Conservation (phyloP, 1,284 basidiomycete species). For the Trametes hirsuta region DNA sequence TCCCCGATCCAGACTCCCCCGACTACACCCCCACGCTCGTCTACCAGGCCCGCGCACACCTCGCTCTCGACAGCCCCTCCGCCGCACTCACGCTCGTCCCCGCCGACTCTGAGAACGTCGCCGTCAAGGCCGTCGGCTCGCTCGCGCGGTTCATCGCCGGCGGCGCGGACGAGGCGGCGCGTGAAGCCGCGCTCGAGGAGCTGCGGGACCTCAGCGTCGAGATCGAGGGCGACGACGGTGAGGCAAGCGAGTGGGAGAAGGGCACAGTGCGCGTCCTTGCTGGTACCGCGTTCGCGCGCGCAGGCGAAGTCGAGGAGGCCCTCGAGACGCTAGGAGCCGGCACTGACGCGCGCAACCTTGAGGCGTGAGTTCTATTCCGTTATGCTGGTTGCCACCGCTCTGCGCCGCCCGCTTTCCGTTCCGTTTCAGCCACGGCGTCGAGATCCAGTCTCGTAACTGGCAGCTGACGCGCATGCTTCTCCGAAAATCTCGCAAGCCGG, state of each 20-base stretch:
- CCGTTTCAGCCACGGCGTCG: not conserved
- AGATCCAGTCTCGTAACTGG: too few species aligned
- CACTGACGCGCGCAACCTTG: conserved; percentile 75
- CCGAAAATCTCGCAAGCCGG: too few species aligned
- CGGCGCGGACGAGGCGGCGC: conserved; percentile 42
- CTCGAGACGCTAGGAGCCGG: conserved; percentile 81
- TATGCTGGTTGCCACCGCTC: not conserved
- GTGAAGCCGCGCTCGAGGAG: conserved; percentile 73
- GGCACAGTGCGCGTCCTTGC: conserved; percentile 78
- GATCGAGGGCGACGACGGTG: conserved; percentile 77
- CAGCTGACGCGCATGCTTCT: too few species aligned
- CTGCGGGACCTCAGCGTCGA: conserved; percentile 86
- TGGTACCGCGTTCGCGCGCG: conserved; percentile 82
- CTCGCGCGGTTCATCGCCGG: conserved; percentile 70
- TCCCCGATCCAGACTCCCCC: conserved; percentile 64
- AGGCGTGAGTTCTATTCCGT: conserved; percentile 65
- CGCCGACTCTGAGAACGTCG: conserved; percentile 61
- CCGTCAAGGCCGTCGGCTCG: conserved; percentile 71
- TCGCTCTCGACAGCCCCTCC: conserved; percentile 72
- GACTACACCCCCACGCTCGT: conserved; percentile 69
- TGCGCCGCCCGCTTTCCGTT: not conserved
- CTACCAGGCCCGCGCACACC: conserved; percentile 84
- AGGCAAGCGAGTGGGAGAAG: conserved; percentile 64
- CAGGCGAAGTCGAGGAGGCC: conserved; percentile 89
- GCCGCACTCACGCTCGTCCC: conserved; percentile 60